Evolutionary conservation across 1,284 basidiomycete species (phyloP).

Genomic region (Ustilago tritici): DNA sequence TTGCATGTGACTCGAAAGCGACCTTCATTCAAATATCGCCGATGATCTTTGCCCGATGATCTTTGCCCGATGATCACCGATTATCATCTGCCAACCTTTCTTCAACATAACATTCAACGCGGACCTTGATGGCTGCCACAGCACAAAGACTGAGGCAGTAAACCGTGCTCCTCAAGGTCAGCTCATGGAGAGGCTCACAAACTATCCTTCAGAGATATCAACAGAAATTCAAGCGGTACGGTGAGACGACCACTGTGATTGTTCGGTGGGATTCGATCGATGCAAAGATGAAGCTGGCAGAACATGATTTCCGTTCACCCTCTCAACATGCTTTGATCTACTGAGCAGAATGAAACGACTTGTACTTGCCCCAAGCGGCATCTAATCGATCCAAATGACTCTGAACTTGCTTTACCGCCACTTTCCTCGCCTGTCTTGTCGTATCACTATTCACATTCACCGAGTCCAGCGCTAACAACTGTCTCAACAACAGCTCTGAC

Average conservation of each 20-base stretch:
- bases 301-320: no score
- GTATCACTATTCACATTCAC: conserved; percentile 60
- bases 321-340: background rate
- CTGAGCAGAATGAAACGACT: conserved; percentile 13
- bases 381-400: conserved; percentile 65
- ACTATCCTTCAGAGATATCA: no score
- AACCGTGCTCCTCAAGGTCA: no score
- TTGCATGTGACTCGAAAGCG: conserved; percentile 1
- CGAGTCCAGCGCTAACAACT: conserved; percentile 62
- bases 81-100: no score
- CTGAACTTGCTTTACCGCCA: conserved; percentile 66
- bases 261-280: background rate
- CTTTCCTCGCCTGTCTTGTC: conserved; percentile 58
- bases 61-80: no score
- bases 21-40: background rate
- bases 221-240: no score
- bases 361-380: conserved; percentile 51
- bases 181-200: no score
- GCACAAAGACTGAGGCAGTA: no score
- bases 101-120: no score
- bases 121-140: no score
- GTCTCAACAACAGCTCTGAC: conserved; percentile 61
- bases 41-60: no score
- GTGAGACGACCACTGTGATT: no score
- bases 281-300: background rate